phyloP scores from a whole-genome alignment of 2,329 filamentous ascomycete genomes.

The Monosporascus cannonballus region DNA sequence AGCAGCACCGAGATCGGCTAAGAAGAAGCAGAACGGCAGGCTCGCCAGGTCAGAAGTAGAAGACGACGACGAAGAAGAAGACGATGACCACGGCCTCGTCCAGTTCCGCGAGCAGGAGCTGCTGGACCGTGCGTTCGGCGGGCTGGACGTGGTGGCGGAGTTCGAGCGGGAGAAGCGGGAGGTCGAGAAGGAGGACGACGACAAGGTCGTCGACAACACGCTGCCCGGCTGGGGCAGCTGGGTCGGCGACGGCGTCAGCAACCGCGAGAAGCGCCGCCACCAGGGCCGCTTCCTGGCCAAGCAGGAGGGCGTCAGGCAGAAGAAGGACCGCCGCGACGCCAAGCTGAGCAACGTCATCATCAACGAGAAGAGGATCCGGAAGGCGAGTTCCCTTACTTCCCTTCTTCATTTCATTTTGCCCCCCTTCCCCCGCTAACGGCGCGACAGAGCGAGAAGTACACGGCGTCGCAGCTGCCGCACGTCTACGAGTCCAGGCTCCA shows the following conservation, averaged over 20 bases:
- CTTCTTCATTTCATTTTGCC: background rate
- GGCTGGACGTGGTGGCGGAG: conserved; percentile 73
- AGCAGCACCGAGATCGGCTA: conserved; percentile 20
- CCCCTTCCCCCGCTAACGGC: conserved; percentile 9
- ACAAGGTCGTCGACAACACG: conserved; percentile 76
- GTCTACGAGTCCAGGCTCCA: conserved; percentile 83
- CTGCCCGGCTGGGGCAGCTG: conserved; percentile 92
- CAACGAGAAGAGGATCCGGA: conserved; percentile 84
- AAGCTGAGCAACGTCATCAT: conserved; percentile 83
- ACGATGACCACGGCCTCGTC: conserved; percentile 45
- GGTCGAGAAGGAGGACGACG: conserved; percentile 67
- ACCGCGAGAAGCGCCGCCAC: conserved; percentile 59
- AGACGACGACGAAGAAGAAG: conserved; percentile 38
- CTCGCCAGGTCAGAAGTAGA: background rate
- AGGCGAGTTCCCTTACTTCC: conserved; percentile 47
- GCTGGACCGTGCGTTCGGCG: conserved; percentile 79
- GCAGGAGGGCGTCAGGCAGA: conserved; percentile 64
- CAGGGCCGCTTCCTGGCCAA: conserved; percentile 58
- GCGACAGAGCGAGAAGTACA: conserved; percentile 71
- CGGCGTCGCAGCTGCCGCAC: conserved; percentile 78
- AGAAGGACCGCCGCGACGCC: conserved; percentile 71
- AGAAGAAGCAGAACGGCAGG: conserved; percentile 19
- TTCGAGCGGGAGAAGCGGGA: conserved; percentile 77
- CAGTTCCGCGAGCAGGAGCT: conserved; percentile 59
- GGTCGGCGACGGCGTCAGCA: conserved; percentile 77